Evolutionary conservation across 164 flowering plant species (phyloP).

Genomic region (Dillenia suffruticosa): DNA sequence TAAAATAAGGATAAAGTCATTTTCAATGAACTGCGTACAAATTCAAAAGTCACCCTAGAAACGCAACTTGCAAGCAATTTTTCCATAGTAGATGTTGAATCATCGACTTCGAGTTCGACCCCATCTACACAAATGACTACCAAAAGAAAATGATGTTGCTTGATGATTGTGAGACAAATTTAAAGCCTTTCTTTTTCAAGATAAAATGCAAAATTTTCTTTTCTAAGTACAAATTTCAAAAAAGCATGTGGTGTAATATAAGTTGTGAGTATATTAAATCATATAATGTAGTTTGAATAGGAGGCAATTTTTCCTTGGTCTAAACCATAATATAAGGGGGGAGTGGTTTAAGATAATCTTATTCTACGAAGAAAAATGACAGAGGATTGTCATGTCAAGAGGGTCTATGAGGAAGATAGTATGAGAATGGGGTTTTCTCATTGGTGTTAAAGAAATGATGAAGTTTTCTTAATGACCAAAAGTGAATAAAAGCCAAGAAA

Average conservation of each 20-base stretch:
- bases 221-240: conserved; percentile 6
- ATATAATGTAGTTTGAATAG: conserved; percentile 39
- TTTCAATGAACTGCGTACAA: neutral
- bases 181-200: conserved; percentile 16
- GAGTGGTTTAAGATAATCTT: neutral
- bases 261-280: conserved; percentile 4
- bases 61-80: neutral
- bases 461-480: too few species aligned
- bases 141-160: conserved; percentile 16
- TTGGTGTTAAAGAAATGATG: too few species aligned
- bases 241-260: neutral
- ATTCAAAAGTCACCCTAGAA: too few species aligned
- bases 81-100: too few species aligned
- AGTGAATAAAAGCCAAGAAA: too few species aligned
- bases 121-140: conserved; percentile 6
- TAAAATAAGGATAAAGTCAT: neutral
- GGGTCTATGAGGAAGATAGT: neutral
- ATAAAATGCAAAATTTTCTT: neutral
- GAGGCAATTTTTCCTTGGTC: conserved; percentile 48
- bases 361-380: conserved; percentile 7
- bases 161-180: conserved; percentile 25
- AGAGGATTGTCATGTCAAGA: conserved; percentile 18
- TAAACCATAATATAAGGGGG: conserved; percentile 23
- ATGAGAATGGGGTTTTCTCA: too few species aligned
- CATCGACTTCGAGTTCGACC: conserved; percentile 6